Percentiles rank a stretch among this genome's conserved stretches.
Conservation (phyloP, 257 asterid species). For the Jaltomata sinuosa region DNA sequence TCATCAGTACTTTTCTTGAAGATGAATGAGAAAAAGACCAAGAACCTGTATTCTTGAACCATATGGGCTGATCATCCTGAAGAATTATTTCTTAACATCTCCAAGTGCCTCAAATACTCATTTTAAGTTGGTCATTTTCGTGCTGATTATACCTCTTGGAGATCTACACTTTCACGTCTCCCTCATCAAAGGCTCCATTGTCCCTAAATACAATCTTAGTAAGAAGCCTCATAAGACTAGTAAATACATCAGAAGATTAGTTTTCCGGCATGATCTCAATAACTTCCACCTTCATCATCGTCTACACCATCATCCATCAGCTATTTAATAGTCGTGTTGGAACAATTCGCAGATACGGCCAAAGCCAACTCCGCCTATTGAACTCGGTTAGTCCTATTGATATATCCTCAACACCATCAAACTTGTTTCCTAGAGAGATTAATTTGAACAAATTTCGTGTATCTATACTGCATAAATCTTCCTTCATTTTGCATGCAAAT, state of each 20-base stretch:
- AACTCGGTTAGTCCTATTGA: neutral
- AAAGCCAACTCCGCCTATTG: neutral
- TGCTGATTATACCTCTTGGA: neutral
- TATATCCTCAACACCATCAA: neutral
- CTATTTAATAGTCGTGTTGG: neutral
- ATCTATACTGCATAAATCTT: neutral
- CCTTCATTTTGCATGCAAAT: neutral
- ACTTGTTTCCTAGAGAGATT: neutral
- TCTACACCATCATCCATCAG: neutral
- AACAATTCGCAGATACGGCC: neutral
- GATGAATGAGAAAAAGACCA: neutral
- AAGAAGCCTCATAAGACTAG: neutral
- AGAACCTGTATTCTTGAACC: neutral
- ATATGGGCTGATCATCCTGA: neutral
- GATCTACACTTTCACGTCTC: neutral
- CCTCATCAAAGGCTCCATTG: neutral
- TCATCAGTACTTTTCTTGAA: neutral
- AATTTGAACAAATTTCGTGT: neutral
- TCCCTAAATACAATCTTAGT: neutral
- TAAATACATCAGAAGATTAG: neutral
- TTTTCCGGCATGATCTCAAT: neutral
- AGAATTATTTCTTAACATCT: neutral
- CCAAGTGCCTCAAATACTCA: neutral
- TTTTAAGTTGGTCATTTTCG: neutral
- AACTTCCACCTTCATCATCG: neutral